These are phyloP conservation scores for Allium sativum DNA, from an alignment of 106 monocot species.

Conservation along the genomic window DNA sequence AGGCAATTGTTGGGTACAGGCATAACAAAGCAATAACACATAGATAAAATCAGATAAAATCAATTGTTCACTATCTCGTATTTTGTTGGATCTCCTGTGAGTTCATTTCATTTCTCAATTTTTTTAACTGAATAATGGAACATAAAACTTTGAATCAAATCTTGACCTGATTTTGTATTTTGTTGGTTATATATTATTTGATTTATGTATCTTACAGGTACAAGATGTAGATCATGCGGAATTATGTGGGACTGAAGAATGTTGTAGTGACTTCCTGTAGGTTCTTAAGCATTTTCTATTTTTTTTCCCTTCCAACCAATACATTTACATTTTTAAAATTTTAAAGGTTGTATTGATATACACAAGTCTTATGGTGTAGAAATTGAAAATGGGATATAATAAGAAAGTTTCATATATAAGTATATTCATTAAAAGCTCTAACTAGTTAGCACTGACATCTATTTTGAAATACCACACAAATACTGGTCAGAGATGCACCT, in stretches of 20 bases:
- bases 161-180: too few relatives aligned
- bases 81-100: constrained; percentile 61
- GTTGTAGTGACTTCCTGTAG: constrained; percentile 89
- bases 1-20: constrained; percentile 78
- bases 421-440: too few relatives aligned
- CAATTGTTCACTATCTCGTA: too few relatives aligned
- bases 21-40: constrained; percentile 49
- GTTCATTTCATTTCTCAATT: too few relatives aligned
- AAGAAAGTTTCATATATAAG: constrained; percentile 53
- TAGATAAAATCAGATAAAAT: constrained; percentile 60
- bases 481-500: too few relatives aligned
- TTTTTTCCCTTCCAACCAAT: too few relatives aligned
- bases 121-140: too few relatives aligned
- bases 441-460: too few relatives aligned
- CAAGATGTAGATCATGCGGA: constrained; percentile 87
- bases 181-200: too few relatives aligned
- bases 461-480: too few relatives aligned
- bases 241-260: constrained; percentile 92
- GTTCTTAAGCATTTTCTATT: constrained; percentile 16
- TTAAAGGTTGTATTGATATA: not conserved
- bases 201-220: constrained; percentile 30
- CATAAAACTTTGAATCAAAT: too few relatives aligned
- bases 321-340: too few relatives aligned
- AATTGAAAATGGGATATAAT: constrained; percentile 87
- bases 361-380: constrained; percentile 87